Evolutionary conservation across 345 rosid genomes (phyloP).

Genomic region (Eutrema yunnanense): DNA sequence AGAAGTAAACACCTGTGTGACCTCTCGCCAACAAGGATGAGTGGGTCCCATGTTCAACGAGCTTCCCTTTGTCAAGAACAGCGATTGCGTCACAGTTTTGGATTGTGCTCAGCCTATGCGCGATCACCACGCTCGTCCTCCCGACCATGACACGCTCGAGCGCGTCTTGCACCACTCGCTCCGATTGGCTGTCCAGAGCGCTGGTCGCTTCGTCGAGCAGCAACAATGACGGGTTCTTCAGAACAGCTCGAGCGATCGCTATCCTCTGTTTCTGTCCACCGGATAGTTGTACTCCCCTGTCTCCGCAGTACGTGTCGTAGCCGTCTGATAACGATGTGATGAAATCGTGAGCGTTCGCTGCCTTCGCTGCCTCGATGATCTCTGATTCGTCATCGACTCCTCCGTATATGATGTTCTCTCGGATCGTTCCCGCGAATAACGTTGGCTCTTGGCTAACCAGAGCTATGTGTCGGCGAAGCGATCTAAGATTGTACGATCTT

Average conservation of each 20-base stretch:
- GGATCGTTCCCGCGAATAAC: conserved; percentile 53
- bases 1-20: conserved; percentile 45
- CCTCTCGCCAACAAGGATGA: conserved; percentile 48
- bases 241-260: conserved; percentile 59
- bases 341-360: conserved; percentile 71
- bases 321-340: conserved; percentile 46
- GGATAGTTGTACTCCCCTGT: conserved; percentile 54
- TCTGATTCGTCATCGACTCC: conserved; percentile 38
- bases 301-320: conserved; percentile 54
- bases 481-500: conserved; percentile 40
- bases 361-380: conserved; percentile 46
- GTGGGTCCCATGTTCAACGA: conserved; percentile 63
- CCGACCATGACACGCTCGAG: conserved; percentile 61
- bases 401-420: conserved; percentile 58
- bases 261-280: conserved; percentile 76
- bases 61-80: conserved; percentile 51
- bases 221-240: conserved; percentile 47
- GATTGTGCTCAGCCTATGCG: conserved; percentile 61
- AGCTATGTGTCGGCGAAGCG: conserved; percentile 53
- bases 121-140: conserved; percentile 66
- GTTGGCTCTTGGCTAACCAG: conserved; percentile 77
- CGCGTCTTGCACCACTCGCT: conserved; percentile 60
- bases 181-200: conserved; percentile 63
- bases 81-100: conserved; percentile 51
- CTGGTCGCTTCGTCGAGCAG: conserved; percentile 69